Base-by-base conservation (phyloP, 768 basidiomycete species). In the Xerocomellus amylosporus region DNA sequence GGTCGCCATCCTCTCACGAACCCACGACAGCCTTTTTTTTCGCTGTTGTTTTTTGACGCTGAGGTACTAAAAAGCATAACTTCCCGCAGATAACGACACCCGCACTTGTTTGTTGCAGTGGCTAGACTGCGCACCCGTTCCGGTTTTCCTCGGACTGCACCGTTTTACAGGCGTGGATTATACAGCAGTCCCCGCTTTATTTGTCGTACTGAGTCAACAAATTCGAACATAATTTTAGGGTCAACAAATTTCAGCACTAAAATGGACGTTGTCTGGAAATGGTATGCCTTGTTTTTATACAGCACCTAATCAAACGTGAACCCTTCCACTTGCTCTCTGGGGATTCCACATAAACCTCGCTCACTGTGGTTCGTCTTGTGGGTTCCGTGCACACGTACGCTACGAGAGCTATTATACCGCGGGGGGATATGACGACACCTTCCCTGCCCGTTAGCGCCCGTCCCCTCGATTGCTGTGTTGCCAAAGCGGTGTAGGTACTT, bases 401-500 rank as follows among this genome's bases (percentile, higher is more conserved):
- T 40, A 19, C 19, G 24, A 30, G 41, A 52, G 46, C 64, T 51
- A 38, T 54, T 51, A 38, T 54, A 48, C 37, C 9, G 14, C 24
- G 30, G 41, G 39, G 24, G 24, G 14, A 15, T 20, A 42, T 50
- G 52, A 49, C 45, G 54, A 22, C 39, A 9, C 39, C 22, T 47
- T 44, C 34, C 24, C 38, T n/a, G 26, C 34, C 43, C 39, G 15
- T 49, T 30, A 47, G 48, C 44, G 44, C 53, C 31, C 10, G 22
- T 9, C 42, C 51, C 33, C 47, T 31, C 17, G 15, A 43, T 51
- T 58, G 60, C 66, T 69, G 62, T 68, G 66, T 52, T 44, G 37
- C 20, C 7, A 50, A 67, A 48, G 67, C 66, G 41, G 65, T 68
- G 66, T 12, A 14, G 19, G 14, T 56, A 53, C 59, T 56, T 42